Evolutionary conservation across 2,329 filamentous ascomycete genomes (phyloP).

Genomic region (Claviceps sp.): DNA sequence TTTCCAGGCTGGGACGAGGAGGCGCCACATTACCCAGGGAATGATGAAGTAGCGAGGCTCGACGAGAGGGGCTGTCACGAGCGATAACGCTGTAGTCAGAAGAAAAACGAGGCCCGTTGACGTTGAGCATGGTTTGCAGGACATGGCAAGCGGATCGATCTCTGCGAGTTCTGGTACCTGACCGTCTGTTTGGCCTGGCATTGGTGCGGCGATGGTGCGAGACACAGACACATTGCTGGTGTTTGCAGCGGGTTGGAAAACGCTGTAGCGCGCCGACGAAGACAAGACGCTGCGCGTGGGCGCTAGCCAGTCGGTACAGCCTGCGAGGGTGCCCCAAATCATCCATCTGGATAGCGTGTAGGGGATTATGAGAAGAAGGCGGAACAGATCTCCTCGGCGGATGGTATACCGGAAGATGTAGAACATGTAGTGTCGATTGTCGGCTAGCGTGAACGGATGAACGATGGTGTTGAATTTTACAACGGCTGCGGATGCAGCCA

Average conservation of each 20-base stretch:
- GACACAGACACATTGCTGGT: conserved; percentile 21
- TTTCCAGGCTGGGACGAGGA: conserved; percentile 53
- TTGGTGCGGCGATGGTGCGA: conserved; percentile 2
- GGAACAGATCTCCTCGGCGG: conserved; percentile 46
- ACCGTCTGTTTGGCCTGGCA: not conserved
- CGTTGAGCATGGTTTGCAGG: conserved; percentile 23
- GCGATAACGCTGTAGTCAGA: conserved; percentile 58
- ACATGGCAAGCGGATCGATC: conserved; percentile 15
- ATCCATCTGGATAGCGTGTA: conserved; percentile 63
- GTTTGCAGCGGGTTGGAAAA: conserved; percentile 9
- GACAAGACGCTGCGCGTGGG: conserved; percentile 1
- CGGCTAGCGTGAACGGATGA: conserved; percentile 89
- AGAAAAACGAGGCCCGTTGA: conserved; percentile 47
- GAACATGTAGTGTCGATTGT: conserved; percentile 96
- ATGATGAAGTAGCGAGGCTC: conserved; percentile 95
- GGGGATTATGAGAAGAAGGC: conserved; percentile 52
- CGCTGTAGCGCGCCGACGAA: not conserved
- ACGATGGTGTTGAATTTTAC: conserved; percentile 83
- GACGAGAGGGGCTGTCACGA: conserved; percentile 81
- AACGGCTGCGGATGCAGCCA: conserved; percentile 27
- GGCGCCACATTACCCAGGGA: conserved; percentile 84
- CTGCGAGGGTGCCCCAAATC: conserved; percentile 49
- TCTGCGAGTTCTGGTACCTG: conserved; percentile 10
- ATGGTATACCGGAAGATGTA: conserved; percentile 85
- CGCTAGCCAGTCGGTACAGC: conserved; percentile 16